These are phyloP conservation scores for Hemisphaericaspora lyxosophila DNA, from an alignment of 1,139 yeast species.

Conservation along the genomic window DNA sequence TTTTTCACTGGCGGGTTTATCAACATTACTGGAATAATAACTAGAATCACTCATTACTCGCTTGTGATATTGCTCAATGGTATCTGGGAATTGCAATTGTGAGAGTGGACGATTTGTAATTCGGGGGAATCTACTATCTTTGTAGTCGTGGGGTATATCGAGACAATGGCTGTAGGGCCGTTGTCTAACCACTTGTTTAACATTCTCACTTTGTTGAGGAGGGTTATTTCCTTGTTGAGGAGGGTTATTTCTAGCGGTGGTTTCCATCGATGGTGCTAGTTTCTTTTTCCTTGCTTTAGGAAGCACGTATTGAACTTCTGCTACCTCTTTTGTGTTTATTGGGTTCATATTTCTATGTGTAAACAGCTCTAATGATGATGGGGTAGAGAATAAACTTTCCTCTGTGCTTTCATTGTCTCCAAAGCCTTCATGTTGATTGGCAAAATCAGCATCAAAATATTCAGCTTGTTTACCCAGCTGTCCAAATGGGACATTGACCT, in stretches of 20 bases:
- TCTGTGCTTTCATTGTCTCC: slow-evolving; percentile 2
- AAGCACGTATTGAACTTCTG: too few relatives aligned
- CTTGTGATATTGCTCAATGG: neutral
- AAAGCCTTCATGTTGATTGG: neutral
- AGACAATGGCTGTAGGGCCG: slow-evolving; percentile 35
- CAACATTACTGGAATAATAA: neutral
- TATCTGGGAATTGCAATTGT: neutral
- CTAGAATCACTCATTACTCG: slow-evolving; percentile 1
- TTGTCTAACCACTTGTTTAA: slow-evolving; percentile 21
- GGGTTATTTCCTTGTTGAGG: neutral
- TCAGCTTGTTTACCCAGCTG: too few relatives aligned
- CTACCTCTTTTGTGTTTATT: too few relatives aligned
- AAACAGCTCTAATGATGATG: neutral
- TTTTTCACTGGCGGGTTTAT: neutral
- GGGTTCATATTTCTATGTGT: neutral
- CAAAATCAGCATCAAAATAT: too few relatives aligned
- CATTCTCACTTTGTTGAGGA: slow-evolving; percentile 1
- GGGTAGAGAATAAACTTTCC: slow-evolving; percentile 12
- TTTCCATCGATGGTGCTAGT: too few relatives aligned
- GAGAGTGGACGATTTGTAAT: neutral
- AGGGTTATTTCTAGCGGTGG: neutral
- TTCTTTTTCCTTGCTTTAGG: too few relatives aligned
- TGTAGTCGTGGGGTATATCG: slow-evolving; percentile 34
- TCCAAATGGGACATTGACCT: too few relatives aligned
- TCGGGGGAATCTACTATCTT: slow-evolving; percentile 28